Conservation (phyloP, 2,329 filamentous ascomycete genomes). For the Aspergillus ochraceoroseus region DNA sequence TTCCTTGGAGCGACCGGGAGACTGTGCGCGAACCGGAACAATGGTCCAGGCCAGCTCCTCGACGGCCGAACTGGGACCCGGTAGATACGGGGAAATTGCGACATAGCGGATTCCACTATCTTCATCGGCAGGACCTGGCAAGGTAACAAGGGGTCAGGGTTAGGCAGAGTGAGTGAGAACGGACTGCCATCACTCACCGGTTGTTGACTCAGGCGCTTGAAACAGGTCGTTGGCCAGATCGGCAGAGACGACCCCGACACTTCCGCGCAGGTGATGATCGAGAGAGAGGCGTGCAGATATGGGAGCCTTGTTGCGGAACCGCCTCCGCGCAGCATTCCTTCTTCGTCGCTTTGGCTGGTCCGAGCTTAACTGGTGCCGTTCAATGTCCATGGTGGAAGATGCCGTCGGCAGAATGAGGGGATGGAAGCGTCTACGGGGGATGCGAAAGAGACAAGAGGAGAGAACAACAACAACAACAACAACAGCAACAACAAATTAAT, state of each 20-base stretch:
- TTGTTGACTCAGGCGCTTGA: constrained; percentile 54
- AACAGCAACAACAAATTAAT: too few species aligned
- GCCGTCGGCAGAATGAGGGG: constrained; percentile 20
- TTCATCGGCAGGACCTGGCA: constrained; percentile 20
- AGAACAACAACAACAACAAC: too few species aligned
- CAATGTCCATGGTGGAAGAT: constrained; percentile 42
- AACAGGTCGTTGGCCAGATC: constrained; percentile 78
- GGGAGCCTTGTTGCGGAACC: constrained; percentile 60
- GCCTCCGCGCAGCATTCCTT: constrained; percentile 44
- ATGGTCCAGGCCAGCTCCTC: constrained; percentile 76
- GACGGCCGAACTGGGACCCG: constrained; percentile 39
- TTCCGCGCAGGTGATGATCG: constrained; percentile 78
- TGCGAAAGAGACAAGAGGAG: not conserved
- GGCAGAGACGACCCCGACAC: constrained; percentile 79
- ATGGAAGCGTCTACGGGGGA: not conserved
- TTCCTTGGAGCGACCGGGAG: constrained; percentile 47
- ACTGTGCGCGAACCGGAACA: constrained; percentile 62
- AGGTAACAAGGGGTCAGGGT: not conserved
- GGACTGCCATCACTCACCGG: constrained; percentile 40
- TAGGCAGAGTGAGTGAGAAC: not conserved
- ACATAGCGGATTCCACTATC: constrained; percentile 40
- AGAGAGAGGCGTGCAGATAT: constrained; percentile 75
- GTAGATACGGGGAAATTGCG: constrained; percentile 46
- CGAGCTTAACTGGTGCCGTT: constrained; percentile 35
- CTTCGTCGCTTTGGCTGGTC: constrained; percentile 50